Conservation (phyloP, 140 eudicot genomes). For the Erigeron philadelphicus region DNA sequence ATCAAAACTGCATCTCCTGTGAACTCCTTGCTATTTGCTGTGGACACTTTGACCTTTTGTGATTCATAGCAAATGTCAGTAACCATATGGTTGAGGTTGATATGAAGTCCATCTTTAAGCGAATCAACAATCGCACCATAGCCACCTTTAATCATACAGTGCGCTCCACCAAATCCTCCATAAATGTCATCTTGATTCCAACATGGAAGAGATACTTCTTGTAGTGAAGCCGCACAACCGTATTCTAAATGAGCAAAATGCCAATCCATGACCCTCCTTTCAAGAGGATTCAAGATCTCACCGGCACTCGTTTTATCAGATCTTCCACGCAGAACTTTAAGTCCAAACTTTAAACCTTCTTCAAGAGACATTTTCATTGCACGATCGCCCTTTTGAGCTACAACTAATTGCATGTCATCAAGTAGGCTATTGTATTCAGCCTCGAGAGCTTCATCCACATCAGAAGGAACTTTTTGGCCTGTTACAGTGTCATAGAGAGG, state of each 20-base stretch:
- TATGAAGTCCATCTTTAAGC: conserved; percentile 58
- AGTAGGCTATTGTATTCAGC: conserved; percentile 80
- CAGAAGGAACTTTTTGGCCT: conserved; percentile 80
- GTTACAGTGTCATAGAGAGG: conserved; percentile 91
- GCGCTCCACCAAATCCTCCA: conserved; percentile 99
- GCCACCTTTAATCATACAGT: conserved; percentile 99
- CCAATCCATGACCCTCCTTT: conserved; percentile 98
- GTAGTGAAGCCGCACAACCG: conserved; percentile 91
- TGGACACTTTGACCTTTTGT: conserved; percentile 61
- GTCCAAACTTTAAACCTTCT: conserved; percentile 84
- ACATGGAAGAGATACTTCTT: conserved; percentile 86
- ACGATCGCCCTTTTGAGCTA: conserved; percentile 72
- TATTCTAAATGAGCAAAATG: conserved; percentile 98
- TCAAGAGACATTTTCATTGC: conserved; percentile 93
- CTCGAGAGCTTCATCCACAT: conserved; percentile 86
- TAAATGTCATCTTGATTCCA: conserved; percentile 97
- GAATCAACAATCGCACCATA: conserved; percentile 84
- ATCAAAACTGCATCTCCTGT: conserved; percentile 78
- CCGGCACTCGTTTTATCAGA: background rate
- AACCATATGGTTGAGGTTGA: conserved; percentile 69
- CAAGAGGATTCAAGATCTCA: conserved; percentile 71
- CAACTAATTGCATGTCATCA: conserved; percentile 81
- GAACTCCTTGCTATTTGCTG: conserved; percentile 59
- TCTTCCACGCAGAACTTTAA: conserved; percentile 46
- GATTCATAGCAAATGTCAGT: conserved; percentile 51